Evolutionary conservation across 2,329 filamentous ascomycete genomes (phyloP).

Genomic region (Fusarium musae): DNA sequence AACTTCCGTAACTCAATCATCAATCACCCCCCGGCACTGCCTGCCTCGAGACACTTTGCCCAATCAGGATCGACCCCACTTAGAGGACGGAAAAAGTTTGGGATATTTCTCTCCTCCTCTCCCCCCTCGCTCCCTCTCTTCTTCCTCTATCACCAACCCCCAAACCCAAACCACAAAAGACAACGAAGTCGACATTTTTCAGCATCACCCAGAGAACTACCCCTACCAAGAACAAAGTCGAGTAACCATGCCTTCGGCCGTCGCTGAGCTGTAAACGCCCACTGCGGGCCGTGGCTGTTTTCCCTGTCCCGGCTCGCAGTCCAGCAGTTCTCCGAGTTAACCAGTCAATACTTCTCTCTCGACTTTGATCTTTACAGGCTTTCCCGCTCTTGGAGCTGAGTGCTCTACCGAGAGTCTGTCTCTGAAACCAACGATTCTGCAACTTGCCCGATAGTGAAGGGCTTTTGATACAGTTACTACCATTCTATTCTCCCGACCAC

Average conservation of each 20-base stretch:
- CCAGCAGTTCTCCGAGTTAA: constrained; percentile 84
- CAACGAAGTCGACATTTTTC: constrained; percentile 70
- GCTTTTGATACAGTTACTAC: constrained; percentile 33
- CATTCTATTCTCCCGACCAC: not conserved
- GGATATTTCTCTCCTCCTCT: constrained; percentile 45
- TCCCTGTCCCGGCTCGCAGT: constrained; percentile 73
- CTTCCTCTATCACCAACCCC: constrained; percentile 48
- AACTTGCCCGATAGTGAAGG: constrained; percentile 47
- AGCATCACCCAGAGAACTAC: constrained; percentile 49
- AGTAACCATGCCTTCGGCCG: constrained; percentile 76
- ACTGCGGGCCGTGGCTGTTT: constrained; percentile 72
- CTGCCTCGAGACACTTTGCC: constrained; percentile 26
- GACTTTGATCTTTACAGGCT: constrained; percentile 75
- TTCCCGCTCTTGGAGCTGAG: constrained; percentile 57
- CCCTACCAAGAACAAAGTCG: constrained; percentile 72
- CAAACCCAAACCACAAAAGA: constrained; percentile 56
- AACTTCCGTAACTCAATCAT: not conserved
- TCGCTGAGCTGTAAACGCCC: constrained; percentile 93
- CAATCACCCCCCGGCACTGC: constrained; percentile 27
- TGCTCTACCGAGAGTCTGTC: constrained; percentile 53
- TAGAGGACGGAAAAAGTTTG: constrained; percentile 44
- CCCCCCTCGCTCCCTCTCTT: constrained; percentile 41
- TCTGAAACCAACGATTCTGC: constrained; percentile 50
- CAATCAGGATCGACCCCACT: constrained; percentile 42
- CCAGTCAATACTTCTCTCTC: constrained; percentile 62